A percentile compares a stretch with the other conserved stretches of the same genome.
Conservation (phyloP, 2,329 filamentous ascomycete genomes). For the Trichoderma lentiforme region DNA sequence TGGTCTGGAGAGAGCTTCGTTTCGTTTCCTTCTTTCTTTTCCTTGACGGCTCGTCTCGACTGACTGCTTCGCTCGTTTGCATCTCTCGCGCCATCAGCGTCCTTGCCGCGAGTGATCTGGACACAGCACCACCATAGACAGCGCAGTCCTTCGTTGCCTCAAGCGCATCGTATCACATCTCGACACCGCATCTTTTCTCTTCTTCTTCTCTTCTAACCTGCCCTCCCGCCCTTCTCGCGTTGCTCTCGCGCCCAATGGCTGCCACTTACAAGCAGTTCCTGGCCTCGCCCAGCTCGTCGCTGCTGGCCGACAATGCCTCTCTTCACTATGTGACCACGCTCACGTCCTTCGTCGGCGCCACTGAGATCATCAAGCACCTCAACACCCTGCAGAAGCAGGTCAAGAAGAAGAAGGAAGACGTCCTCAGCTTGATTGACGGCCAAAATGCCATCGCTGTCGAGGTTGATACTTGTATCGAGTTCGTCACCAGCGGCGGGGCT, state of each 20-base stretch:
- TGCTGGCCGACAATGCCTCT: conserved; percentile 63
- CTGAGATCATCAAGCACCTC: conserved; percentile 81
- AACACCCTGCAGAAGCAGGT: conserved; percentile 67
- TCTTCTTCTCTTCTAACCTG: not conserved
- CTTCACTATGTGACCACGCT: conserved; percentile 90
- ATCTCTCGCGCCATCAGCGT: not conserved
- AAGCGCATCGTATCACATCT: not conserved
- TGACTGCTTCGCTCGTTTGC: conserved; percentile 7
- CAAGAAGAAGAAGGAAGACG: conserved; percentile 76
- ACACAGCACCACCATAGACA: not conserved
- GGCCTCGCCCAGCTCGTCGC: conserved; percentile 59
- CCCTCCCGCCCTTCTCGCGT: not conserved
- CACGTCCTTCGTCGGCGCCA: conserved; percentile 65
- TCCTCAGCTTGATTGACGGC: conserved; percentile 72
- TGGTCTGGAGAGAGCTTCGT: not conserved
- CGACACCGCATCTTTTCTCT: not conserved
- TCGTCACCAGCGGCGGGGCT: conserved; percentile 73
- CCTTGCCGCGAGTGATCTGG: not conserved
- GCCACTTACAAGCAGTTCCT: conserved; percentile 70
- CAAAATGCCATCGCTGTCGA: conserved; percentile 73
- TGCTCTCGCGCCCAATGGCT: conserved; percentile 35
- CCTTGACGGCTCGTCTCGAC: not conserved
- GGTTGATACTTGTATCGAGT: conserved; percentile 78
- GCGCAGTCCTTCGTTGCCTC: not conserved
- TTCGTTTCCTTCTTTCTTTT: not conserved